Conservation (phyloP, 257 asterid species). For the Scutellaria galericulata region DNA sequence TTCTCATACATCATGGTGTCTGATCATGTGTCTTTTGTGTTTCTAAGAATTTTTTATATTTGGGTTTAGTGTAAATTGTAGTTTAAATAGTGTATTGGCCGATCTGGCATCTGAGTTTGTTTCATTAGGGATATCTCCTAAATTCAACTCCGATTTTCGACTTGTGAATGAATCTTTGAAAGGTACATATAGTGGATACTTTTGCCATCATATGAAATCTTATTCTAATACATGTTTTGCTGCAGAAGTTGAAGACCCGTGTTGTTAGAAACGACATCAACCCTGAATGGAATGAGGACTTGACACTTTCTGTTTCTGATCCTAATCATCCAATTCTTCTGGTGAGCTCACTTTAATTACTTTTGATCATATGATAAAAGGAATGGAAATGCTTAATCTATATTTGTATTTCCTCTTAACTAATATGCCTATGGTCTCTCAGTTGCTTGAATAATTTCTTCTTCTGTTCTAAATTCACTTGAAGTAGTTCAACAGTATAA, state of each 20-base stretch:
- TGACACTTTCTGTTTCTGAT: conserved; percentile 72
- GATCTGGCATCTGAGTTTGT: background rate
- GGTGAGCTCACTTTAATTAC: conserved; percentile 47
- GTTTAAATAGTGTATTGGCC: too few relatives aligned
- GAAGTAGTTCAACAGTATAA: background rate
- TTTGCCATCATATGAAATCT: background rate
- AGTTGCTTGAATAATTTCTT: background rate
- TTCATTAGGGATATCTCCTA: background rate
- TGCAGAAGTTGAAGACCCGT: conserved; percentile 89
- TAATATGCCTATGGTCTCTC: background rate
- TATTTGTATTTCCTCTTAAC: background rate
- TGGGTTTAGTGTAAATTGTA: too few relatives aligned
- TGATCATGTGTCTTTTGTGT: background rate
- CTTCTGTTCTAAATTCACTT: background rate
- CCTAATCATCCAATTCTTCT: conserved; percentile 56
- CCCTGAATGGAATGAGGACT: conserved; percentile 93
- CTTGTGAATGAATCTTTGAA: background rate
- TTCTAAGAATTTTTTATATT: too few relatives aligned
- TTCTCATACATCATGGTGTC: background rate
- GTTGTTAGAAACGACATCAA: conserved; percentile 72
- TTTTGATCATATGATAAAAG: background rate
- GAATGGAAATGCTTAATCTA: background rate
- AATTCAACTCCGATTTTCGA: background rate
- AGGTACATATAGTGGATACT: background rate
- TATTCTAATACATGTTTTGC: background rate